phyloP scores from a whole-genome alignment of 1,284 basidiomycete species.

The Leccinum fuscescens region DNA sequence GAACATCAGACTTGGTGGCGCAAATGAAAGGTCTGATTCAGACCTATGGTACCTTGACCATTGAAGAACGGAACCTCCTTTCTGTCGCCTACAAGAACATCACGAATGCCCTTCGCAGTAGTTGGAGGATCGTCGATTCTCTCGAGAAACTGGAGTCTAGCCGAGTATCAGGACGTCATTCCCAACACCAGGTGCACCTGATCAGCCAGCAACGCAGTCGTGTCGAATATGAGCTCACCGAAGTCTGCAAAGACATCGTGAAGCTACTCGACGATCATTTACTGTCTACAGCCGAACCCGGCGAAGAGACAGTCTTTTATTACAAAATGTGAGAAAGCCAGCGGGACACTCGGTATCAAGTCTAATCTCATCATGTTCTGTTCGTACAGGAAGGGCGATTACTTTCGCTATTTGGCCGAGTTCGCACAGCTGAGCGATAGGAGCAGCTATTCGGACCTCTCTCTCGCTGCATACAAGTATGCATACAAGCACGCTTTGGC shows the following conservation, averaged over 20 bases:
- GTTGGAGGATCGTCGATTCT: conserved; percentile 60
- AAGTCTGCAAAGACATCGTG: conserved; percentile 59
- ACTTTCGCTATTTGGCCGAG: conserved; percentile 68
- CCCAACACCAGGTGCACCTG: conserved; percentile 43
- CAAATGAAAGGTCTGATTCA: conserved; percentile 57
- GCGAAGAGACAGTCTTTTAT: conserved; percentile 69
- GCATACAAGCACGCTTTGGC: conserved; percentile 65
- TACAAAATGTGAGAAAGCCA: conserved; percentile 54
- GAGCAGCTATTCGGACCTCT: conserved; percentile 47
- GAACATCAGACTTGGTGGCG: conserved; percentile 50
- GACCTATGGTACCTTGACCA: conserved; percentile 48
- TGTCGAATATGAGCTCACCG: conserved; percentile 57
- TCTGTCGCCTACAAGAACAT: conserved; percentile 72
- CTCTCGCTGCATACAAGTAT: conserved; percentile 61
- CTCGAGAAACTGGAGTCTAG: conserved; percentile 50
- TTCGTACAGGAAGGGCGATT: conserved; percentile 60
- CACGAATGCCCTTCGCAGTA: conserved; percentile 58
- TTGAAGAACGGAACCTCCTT: conserved; percentile 67
- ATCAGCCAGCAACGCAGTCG: conserved; percentile 50
- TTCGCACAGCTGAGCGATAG: conserved; percentile 52
- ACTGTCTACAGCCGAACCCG: conserved; percentile 51
- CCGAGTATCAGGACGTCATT: conserved; percentile 27
- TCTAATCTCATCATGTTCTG: conserved; percentile 10
- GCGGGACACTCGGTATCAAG: background rate
- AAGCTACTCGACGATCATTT: conserved; percentile 52